Percentiles rank a stretch among this genome's conserved stretches.
Conservation (phyloP, 352 stramenopile genomes). For the Globisporangium carolinianum region DNA sequence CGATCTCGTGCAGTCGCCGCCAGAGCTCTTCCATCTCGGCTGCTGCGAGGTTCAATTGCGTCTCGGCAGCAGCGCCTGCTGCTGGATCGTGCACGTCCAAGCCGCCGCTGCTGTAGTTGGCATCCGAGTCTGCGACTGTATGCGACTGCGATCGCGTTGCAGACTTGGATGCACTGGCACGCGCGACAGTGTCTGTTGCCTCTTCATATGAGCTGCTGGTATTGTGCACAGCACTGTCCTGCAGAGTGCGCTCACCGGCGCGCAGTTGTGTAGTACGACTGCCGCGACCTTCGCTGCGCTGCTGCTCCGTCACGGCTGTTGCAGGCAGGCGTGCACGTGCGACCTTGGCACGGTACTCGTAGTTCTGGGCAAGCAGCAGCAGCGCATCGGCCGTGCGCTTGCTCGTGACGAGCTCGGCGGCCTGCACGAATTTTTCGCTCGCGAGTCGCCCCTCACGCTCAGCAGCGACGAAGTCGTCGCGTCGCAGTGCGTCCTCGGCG, state of each 20-base stretch:
- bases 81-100: slow-evolving; percentile 2
- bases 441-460: slow-evolving; percentile 68
- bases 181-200: not conserved
- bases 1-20: slow-evolving; percentile 72
- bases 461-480: slow-evolving; percentile 40
- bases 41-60: slow-evolving; percentile 58
- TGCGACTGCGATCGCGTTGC: not conserved
- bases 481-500: slow-evolving; percentile 50
- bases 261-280: not conserved
- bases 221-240: too few relatives aligned
- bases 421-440: slow-evolving; percentile 62
- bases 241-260: too few relatives aligned
- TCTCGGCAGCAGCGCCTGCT: slow-evolving; percentile 34
- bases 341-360: slow-evolving; percentile 68
- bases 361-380: slow-evolving; percentile 68
- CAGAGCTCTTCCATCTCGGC: slow-evolving; percentile 82
- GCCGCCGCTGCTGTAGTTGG: not conserved
- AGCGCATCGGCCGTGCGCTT: slow-evolving; percentile 67
- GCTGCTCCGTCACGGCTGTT: not conserved
- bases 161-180: not conserved
- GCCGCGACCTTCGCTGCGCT: not conserved
- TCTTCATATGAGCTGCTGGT: not conserved
- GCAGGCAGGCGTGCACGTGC: slow-evolving; percentile 31
- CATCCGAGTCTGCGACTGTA: not conserved
- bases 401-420: slow-evolving; percentile 43